A percentile compares a stretch with the other conserved stretches of the same genome.
Evolutionary conservation across 2,329 filamentous ascomycete species (phyloP).

Genomic region (Fusarium agapanthi): DNA sequence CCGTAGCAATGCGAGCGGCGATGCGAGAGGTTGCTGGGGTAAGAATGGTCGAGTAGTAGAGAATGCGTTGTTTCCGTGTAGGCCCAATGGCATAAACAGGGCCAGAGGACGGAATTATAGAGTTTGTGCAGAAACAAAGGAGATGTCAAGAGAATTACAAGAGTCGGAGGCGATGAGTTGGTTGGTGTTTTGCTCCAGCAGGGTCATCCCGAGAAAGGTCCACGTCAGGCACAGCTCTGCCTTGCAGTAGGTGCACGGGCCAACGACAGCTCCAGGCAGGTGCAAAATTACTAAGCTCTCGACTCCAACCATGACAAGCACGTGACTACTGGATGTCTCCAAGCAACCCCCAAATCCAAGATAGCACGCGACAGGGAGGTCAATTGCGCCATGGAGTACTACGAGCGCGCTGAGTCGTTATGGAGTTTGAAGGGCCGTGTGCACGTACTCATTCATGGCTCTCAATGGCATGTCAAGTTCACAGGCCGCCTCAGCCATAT

Average conservation of each 20-base stretch:
- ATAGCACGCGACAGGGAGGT: background rate
- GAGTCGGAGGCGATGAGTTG: conserved; percentile 25
- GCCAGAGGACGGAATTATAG: conserved; percentile 10
- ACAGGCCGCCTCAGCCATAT: background rate
- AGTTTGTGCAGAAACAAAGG: conserved; percentile 7
- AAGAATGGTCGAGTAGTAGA: conserved; percentile 21
- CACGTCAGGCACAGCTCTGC: conserved; percentile 59
- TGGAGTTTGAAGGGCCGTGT: background rate
- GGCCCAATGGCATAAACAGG: conserved; percentile 37
- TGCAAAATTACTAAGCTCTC: conserved; percentile 36
- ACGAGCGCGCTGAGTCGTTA: background rate
- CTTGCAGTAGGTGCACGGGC: conserved; percentile 45
- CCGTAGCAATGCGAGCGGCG: conserved; percentile 27
- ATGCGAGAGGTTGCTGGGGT: conserved; percentile 26
- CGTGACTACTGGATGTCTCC: conserved; percentile 5
- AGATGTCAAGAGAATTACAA: conserved; percentile 23
- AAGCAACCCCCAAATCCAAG: background rate
- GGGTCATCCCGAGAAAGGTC: conserved; percentile 47
- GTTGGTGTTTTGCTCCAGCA: conserved; percentile 43
- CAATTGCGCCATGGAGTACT: background rate
- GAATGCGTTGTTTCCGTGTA: conserved; percentile 29
- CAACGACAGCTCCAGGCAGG: conserved; percentile 38
- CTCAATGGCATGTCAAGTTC: background rate
- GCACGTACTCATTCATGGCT: too few species aligned
- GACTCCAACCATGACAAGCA: background rate